These are phyloP conservation scores for Phytophthora uliginosa DNA, from an alignment of 352 stramenopile species.

Conservation along the genomic window DNA sequence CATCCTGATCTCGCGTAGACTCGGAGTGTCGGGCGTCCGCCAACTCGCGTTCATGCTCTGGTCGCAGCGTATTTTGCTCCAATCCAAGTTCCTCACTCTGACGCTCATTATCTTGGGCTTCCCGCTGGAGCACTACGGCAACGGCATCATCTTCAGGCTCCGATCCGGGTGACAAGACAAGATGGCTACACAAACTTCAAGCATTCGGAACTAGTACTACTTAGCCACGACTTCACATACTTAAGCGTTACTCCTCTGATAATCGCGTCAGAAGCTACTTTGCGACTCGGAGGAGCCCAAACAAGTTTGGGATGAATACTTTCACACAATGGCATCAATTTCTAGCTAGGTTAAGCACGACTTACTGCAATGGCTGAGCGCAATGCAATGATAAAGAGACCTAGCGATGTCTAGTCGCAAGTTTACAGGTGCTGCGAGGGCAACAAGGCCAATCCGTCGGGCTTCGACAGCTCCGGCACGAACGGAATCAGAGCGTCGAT, in stretches of 20 bases:
- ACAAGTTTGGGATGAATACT: no score
- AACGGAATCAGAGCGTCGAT: constrained; percentile 54
- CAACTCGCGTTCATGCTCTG: constrained; percentile 45
- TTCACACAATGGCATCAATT: no score
- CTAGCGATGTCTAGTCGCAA: no score
- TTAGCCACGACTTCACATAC: neutral
- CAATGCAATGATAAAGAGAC: no score
- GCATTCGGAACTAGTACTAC: constrained; percentile 1
- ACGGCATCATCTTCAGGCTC: constrained; percentile 32
- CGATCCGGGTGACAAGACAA: neutral
- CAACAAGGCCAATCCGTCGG: neutral
- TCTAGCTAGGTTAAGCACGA: no score
- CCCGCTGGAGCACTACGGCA: constrained; percentile 38
- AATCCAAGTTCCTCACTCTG: constrained; percentile 31
- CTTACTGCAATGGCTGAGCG: no score
- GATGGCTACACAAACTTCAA: constrained; percentile 16
- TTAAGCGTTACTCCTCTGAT: neutral
- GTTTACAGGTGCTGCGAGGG: constrained; percentile 13
- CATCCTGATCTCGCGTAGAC: constrained; percentile 10
- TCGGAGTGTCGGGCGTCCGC: constrained; percentile 12
- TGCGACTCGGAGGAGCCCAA: no score
- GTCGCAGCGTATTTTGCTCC: constrained; percentile 34
- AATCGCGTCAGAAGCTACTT: no score
- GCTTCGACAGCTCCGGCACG: neutral
- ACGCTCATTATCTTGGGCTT: constrained; percentile 38